These are phyloP conservation scores for Coffea humblotiana DNA, from an alignment of 305 asterid genomes.

Conservation along the genomic window DNA sequence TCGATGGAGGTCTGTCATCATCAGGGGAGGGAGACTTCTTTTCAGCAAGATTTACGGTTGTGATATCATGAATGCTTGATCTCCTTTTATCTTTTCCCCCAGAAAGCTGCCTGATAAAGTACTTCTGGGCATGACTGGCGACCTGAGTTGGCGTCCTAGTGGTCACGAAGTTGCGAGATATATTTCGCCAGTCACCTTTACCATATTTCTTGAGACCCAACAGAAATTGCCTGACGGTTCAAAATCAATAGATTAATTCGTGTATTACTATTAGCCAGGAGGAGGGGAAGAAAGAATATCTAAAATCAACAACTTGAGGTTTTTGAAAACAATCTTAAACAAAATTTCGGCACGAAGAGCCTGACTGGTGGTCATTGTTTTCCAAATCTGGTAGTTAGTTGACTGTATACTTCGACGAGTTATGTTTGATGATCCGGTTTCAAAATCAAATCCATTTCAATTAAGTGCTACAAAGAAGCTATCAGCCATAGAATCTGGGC, in stretches of 20 bases:
- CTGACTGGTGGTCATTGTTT: background rate
- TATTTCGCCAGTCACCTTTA: conserved; percentile 92
- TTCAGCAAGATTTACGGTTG: conserved; percentile 56
- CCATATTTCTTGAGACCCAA: conserved; percentile 90
- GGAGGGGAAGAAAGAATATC: background rate
- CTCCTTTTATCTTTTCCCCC: conserved; percentile 87
- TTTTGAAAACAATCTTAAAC: background rate
- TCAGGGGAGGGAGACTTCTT: conserved; percentile 40
- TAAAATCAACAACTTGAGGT: background rate
- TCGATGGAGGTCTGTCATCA: conserved; percentile 30
- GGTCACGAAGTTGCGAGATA: conserved; percentile 77
- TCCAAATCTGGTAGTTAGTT: too few species aligned
- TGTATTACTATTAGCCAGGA: background rate
- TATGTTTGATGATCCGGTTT: background rate
- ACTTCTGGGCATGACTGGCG: conserved; percentile 93
- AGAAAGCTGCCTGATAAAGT: conserved; percentile 75
- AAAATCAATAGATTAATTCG: conserved; percentile 17
- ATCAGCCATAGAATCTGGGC: background rate
- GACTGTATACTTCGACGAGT: background rate
- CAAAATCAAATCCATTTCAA: background rate
- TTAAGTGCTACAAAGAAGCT: background rate
- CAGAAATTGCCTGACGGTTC: conserved; percentile 62
- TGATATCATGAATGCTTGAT: conserved; percentile 90
- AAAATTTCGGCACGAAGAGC: background rate
- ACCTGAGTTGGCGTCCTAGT: conserved; percentile 89